Base-by-base conservation (phyloP, 1,284 basidiomycete species). In the Microbotryomycetes sp. region DNA sequence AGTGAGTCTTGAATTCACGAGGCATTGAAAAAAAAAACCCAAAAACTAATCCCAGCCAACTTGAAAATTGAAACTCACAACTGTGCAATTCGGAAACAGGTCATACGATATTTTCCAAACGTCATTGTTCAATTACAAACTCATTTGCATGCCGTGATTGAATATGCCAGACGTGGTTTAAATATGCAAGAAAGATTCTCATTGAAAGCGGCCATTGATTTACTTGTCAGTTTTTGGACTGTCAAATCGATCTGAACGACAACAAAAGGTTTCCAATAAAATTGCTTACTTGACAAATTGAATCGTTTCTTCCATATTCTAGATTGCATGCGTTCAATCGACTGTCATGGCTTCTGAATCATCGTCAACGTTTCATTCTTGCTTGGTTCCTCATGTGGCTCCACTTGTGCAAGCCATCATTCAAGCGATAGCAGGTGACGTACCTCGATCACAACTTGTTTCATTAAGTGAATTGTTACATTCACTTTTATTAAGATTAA, bases 401-500 rank as follows among this genome's bases (percentile, higher is more conserved):
- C 36, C 60, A 1, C 56, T 71, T 26, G 29, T 72, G 45, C 58
- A 61, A 7, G 45, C 62, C 6, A 60, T 64, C 14, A 54, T 71
- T 1, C 32, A 31, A 3, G 66, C 67, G 16, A 59, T 71, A 15
- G 67, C 56, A 0, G 70, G 70, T 4, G 54, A 28, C 9, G 65
- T 70, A 1, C 71, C 71, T 1, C 67, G 71, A 5, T 70, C 67
- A 0, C 68, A 69, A 48, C 67, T 73, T 26, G 51, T 61, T 19
- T 54, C 57, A 4, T 63, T 74, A n/a, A 61, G 66, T 22, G 73
- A 74, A 54, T 51, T 72, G 4, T 59, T 73, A 12, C 72, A 73
- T n/a, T 68, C 70, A 6, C 64, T 66, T 30, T 49, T 71, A 4
- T 59, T 69, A n/a, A 66, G 72, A 3, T 29, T 70, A 4, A 65